Percentiles rank a stretch among this genome's conserved stretches.
phyloP scores from a whole-genome alignment of 306 rosid species.

The Acacia acuminata region DNA sequence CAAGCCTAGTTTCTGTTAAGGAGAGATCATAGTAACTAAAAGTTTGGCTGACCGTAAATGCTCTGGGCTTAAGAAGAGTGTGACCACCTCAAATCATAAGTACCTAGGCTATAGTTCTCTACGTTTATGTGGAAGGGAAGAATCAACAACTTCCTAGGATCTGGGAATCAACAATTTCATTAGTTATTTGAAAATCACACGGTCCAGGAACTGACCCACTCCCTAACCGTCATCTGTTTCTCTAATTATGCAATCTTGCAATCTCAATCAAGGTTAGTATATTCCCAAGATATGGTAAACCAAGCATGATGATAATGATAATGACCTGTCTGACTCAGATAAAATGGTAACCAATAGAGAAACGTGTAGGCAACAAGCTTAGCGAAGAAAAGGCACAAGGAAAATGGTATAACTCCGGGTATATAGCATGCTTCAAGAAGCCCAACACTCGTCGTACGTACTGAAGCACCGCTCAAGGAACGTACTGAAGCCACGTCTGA shows the following conservation, averaged over 20 bases:
- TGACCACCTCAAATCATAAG: not conserved
- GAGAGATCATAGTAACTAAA: slow-evolving; percentile 1
- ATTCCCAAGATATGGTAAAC: not conserved
- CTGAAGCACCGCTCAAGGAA: not conserved
- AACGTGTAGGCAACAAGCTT: slow-evolving; percentile 92
- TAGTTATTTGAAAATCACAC: not conserved
- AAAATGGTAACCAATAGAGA: slow-evolving; percentile 84
- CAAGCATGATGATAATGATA: slow-evolving; percentile 17
- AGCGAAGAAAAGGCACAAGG: slow-evolving; percentile 81
- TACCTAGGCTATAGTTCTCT: not conserved
- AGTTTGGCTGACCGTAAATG: not conserved
- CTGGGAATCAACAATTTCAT: not conserved
- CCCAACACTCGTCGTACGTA: slow-evolving; percentile 53
- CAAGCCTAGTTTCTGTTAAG: too few species aligned
- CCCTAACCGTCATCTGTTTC: not conserved
- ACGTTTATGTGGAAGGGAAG: not conserved
- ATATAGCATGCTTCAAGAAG: slow-evolving; percentile 67
- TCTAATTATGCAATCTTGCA: not conserved
- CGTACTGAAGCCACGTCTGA: slow-evolving; percentile 6
- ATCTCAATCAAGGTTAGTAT: not conserved
- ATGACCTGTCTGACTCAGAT: slow-evolving; percentile 78
- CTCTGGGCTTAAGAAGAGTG: slow-evolving; percentile 12
- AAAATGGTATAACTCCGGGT: slow-evolving; percentile 80
- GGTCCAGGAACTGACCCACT: not conserved
- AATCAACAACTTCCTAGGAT: not conserved